Evolutionary conservation across 2,329 filamentous ascomycete species (phyloP).

Genomic region (Calonectria pseudoreteaudii): DNA sequence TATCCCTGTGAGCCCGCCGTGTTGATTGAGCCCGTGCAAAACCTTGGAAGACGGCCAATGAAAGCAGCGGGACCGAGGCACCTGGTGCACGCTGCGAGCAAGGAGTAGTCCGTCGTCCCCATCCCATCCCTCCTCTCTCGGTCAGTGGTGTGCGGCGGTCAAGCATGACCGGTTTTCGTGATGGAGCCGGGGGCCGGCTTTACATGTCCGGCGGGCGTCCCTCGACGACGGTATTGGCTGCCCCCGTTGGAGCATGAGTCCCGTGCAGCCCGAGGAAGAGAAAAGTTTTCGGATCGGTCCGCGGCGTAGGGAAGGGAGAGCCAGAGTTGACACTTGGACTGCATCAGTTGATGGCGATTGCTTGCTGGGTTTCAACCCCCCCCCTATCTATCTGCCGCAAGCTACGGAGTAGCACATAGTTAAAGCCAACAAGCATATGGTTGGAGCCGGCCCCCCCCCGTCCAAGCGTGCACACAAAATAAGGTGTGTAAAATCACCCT

Average conservation of each 20-base stretch:
- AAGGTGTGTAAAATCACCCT: not conserved
- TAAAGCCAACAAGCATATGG: not conserved
- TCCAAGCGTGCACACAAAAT: not conserved
- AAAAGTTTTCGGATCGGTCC: constrained; percentile 14
- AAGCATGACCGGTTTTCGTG: constrained; percentile 16
- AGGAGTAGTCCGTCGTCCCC: not conserved
- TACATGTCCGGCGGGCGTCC: constrained; percentile 16
- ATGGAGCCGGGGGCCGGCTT: constrained; percentile 8
- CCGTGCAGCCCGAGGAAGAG: not conserved
- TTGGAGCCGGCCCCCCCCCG: not conserved
- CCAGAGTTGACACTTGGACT: not conserved
- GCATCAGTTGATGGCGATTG: not conserved
- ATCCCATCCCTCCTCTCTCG: not conserved
- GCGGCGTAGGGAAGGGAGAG: not conserved
- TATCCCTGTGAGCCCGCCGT: constrained; percentile 16
- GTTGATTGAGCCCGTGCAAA: constrained; percentile 13
- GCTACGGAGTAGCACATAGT: not conserved
- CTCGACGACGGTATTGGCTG: constrained; percentile 13
- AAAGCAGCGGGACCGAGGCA: constrained; percentile 21
- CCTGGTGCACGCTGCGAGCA: constrained; percentile 10
- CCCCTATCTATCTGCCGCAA: not conserved
- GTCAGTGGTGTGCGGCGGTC: constrained; percentile 19
- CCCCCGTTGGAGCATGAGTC: constrained; percentile 14
- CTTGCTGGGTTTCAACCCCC: not conserved
- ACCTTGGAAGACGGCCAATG: constrained; percentile 11